Evolutionary conservation across 371 early-diverging fungal genomes (phyloP), one percentile per base, ranked within the genome.

Genomic region (Apophysomyces ossiformis): DNA sequence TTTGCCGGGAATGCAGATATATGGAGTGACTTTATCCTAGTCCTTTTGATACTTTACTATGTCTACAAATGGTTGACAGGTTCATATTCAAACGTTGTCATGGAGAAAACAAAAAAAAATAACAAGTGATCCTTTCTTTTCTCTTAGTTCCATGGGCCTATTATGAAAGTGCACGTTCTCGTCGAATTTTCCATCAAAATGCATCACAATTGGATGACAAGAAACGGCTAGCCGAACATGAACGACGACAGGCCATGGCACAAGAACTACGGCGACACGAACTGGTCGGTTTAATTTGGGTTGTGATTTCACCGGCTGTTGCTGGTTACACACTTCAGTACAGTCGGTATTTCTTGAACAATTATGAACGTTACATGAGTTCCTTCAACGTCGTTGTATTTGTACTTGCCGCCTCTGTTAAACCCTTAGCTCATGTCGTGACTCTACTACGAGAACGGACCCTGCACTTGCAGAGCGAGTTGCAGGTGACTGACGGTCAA

Each of bases 61-160:
- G 82, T 89, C 45, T 89, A 87, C 66, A 84, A 86, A 73, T 85
- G 89, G 76, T 84, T 90, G 60, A 88, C 87, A 81, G 90, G 90
- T 87, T 26, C 0, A 85, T 70, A 60, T 16, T 18, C 15, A 60
- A 38, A 18, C 8, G 47, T 47, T 44, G 46, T 26, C 37, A 47
- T 37, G 46, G 47, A 61, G 26, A 43, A 12, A 44, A 32, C 16
- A 61, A 2, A 18, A 61, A 2, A 18, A 43, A 41, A 39, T 43
- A 16, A 16, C 3, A 61, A 57, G 21, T 58, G 44, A 37, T 26
- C 41, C 9, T 21, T 36, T 9, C 2, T 15, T 58, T 56, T n/a
- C 16, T 18, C 6, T 18, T 75, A 89, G 88, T 87, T 4, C 90
- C 90, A 12, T 90, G 90, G 90, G 80, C 85, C 37, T 79, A 89